Conservation (phyloP, 1,139 yeast species). For the Blastobotrys persicus region DNA sequence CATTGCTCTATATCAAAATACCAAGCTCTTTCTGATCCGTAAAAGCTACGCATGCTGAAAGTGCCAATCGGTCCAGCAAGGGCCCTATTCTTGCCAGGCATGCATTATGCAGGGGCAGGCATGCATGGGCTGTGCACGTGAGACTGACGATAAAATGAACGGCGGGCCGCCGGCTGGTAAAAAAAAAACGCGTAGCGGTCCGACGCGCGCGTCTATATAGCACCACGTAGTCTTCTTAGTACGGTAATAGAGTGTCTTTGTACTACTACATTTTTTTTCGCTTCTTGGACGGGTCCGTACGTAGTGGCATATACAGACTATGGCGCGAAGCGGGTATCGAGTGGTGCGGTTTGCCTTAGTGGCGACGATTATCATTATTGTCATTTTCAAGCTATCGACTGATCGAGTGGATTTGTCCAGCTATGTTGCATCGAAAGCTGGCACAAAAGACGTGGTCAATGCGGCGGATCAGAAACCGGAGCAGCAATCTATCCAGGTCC, state of each 20-base stretch:
- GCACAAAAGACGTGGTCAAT: slow-evolving; percentile 13
- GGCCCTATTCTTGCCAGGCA: too few relatives aligned
- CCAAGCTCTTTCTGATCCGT: too few relatives aligned
- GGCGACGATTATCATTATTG: slow-evolving; percentile 38
- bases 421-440: slow-evolving; percentile 14
- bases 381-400: slow-evolving; percentile 39
- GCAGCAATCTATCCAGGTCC: slow-evolving; percentile 1
- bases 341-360: slow-evolving; percentile 39
- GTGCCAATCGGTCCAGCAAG: too few relatives aligned
- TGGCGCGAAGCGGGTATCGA: slow-evolving; percentile 39
- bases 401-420: slow-evolving; percentile 17
- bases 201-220: background rate
- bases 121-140: too few relatives aligned
- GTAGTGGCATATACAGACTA: slow-evolving; percentile 14
- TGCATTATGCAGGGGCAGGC: too few relatives aligned
- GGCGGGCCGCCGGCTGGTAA: too few relatives aligned
- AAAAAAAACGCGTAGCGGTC: slow-evolving; percentile 1
- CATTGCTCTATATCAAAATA: too few relatives aligned
- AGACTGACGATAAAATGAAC: too few relatives aligned
- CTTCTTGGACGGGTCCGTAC: too few relatives aligned
- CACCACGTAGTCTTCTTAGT: background rate
- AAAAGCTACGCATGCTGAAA: too few relatives aligned
- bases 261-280: background rate
- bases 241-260: background rate
- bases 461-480: background rate